phyloP scores from a whole-genome alignment of 345 rosid species.

The Gossypium mustelinum region DNA sequence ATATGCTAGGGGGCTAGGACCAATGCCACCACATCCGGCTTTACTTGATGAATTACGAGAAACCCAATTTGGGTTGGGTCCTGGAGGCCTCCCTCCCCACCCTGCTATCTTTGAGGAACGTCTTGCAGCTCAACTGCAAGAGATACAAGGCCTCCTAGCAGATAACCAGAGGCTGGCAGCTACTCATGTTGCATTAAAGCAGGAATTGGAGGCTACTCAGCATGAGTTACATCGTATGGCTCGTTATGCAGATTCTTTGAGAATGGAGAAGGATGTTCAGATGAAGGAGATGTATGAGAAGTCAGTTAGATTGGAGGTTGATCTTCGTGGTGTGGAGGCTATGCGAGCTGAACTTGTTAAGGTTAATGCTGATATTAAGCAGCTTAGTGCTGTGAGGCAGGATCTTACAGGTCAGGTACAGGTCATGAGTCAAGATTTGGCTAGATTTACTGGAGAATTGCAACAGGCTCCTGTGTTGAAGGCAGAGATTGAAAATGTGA shows the following conservation, averaged over 20 bases:
- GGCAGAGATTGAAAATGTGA: constrained; percentile 70
- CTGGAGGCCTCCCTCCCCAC: constrained; percentile 63
- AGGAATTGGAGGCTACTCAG: constrained; percentile 81
- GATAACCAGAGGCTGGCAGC: constrained; percentile 89
- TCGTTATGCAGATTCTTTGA: constrained; percentile 57
- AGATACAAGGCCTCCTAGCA: constrained; percentile 72
- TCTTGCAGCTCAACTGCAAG: constrained; percentile 78
- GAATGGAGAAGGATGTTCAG: constrained; percentile 71
- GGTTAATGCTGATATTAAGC: constrained; percentile 70
- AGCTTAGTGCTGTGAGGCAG: constrained; percentile 57
- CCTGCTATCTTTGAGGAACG: constrained; percentile 62
- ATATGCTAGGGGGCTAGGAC: constrained; percentile 52
- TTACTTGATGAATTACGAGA: constrained; percentile 65
- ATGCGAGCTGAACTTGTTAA: constrained; percentile 58
- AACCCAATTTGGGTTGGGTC: constrained; percentile 52
- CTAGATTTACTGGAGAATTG: constrained; percentile 61
- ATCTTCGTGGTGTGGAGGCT: constrained; percentile 63
- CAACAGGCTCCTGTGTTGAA: constrained; percentile 69
- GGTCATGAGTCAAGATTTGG: constrained; percentile 66
- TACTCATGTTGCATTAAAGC: constrained; percentile 89
- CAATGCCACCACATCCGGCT: constrained; percentile 45
- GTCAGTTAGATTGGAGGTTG: constrained; percentile 55
- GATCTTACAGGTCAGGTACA: constrained; percentile 76
- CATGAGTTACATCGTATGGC: constrained; percentile 69
- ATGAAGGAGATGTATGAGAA: constrained; percentile 89